Evolutionary conservation across 306 rosid genomes (phyloP).

Genomic region (Mucuna pruriens): DNA sequence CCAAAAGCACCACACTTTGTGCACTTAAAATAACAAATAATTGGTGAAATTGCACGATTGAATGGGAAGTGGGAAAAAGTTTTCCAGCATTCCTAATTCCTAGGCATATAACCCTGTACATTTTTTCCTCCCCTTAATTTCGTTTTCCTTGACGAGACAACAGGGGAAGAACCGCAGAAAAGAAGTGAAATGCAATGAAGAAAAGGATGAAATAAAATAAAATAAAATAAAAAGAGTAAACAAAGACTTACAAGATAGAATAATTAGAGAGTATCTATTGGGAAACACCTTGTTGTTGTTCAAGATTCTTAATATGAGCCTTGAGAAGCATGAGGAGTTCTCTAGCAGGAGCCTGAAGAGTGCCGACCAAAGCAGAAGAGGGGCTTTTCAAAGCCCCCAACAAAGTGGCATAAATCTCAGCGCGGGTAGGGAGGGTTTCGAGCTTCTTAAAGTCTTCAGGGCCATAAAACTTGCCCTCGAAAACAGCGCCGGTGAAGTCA

Average conservation of each 20-base stretch:
- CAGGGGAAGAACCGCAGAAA: background rate
- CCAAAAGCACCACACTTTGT: background rate
- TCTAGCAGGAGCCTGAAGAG: slow-evolving; percentile 89
- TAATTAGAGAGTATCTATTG: slow-evolving; percentile 31
- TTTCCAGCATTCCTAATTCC: background rate
- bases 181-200: slow-evolving; percentile 22
- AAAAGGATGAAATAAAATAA: too few species aligned
- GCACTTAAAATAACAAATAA: slow-evolving; percentile 24
- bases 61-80: slow-evolving; percentile 12
- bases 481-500: slow-evolving; percentile 87
- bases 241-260: slow-evolving; percentile 20
- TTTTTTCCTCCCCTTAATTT: background rate
- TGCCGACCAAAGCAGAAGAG: slow-evolving; percentile 69
- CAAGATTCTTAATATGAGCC: slow-evolving; percentile 79
- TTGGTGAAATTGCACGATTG: slow-evolving; percentile 20
- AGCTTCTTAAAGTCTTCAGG: slow-evolving; percentile 74
- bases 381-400: slow-evolving; percentile 74
- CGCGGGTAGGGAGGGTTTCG: slow-evolving; percentile 79
- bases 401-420: slow-evolving; percentile 76
- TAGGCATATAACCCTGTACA: slow-evolving; percentile 35
- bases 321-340: slow-evolving; percentile 73
- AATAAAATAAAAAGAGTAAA: background rate
- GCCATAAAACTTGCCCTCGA: slow-evolving; percentile 86
- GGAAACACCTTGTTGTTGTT: slow-evolving; percentile 58
- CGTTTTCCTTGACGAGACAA: background rate